Base-by-base conservation (phyloP, 306 rosid species). In the Dalbergia cochinchinensis region DNA sequence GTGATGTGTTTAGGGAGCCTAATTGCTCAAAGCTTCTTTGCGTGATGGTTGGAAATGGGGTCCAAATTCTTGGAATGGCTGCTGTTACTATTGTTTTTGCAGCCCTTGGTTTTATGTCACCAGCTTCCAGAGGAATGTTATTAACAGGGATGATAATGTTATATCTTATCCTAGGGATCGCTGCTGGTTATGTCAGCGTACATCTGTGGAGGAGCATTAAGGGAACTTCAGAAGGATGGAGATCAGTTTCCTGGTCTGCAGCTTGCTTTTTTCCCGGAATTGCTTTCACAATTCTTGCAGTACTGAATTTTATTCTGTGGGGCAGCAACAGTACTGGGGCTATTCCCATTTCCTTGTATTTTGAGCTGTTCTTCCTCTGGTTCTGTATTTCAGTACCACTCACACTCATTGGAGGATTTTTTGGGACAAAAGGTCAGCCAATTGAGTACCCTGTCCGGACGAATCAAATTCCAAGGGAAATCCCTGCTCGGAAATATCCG, bases 1-100 rank as follows among this genome's bases (percentile, higher is more conserved):
- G 98, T 34, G 98, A 93, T 78, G 98, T 93, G 18, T 93, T 93
- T 88, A 88, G 98, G 78, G 98, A 93, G 83, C 98, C 98, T 48
- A 88, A 79, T 55, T 81, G 83, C 83, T 80, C 97, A 33, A 93
- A 88, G 88, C 97, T 93, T 72, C 96, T 93, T 11, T 93, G 98
- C 1, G 90, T 91, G 65, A 93, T 93, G 96, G 91, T 93, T 78
- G 98, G 98, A 12, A 90, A 93, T 57, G 98, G 98, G 78, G 88
- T 93, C 84, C 98, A 93, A 82, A 91, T 93, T 70, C 84, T 88
- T 63, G 98, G 98, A 74, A 91, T 93, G 98, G 86, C 96, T 74
- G 86, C 78, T 79, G 98, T 93, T 73, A 93, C 98, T 20, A 91
- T 93, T 77, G 77, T 93, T 61, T 93, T 91, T 76, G 94, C 97